Base-by-base conservation (phyloP, 2,329 filamentous ascomycete species). In the Amesomyces nigricolor region DNA sequence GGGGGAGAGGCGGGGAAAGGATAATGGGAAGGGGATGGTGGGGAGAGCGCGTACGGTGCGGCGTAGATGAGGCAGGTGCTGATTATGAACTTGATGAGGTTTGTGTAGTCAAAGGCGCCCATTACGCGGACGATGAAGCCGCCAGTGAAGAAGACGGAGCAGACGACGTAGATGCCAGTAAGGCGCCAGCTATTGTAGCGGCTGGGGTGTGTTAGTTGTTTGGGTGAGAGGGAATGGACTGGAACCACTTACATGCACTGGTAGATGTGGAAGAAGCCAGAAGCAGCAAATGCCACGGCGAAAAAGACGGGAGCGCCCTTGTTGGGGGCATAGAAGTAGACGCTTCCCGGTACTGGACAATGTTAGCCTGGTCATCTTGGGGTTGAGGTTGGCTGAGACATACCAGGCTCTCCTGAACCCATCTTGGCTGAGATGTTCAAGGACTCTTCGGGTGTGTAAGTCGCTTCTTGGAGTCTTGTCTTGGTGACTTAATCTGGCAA, bases 121-220 rank as follows among this genome's bases (percentile, higher is more conserved):
- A 74, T 65, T 61, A 75, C 67, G 8, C 68, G 62, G n/a, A 76
- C 60, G 11, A 74, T 68, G 64, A 81, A 82, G 37, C 80, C 81
- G 1, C 67, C 69, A 0, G 76, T 72, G 65, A 81, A 79, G 42
- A 80, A 55, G 0, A 72, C 52, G 3, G 73, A 71, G 26, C 73
- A 73, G 64, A 75, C 73, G 13, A 78, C 73, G 10, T 79, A 73
- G 6, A 81, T 67, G 1, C 74, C 64, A 0, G 76, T 78, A 6
- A 78, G 67, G 49, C 71, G 72, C 75, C 76, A 82, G 65, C 73
- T 75, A 53, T 76, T 75, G 68, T 79, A 76, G 47, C 70, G 74
- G 47, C 65, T 67, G 52, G 11, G n/a, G 5, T 7, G 14, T 30
- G 48, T 46, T 10, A 55, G 44, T 16, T 29, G 2, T 4, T 5